A percentile compares a stretch with the other conserved stretches of the same genome.
These are phyloP conservation scores for Malassezia obtusa DNA, from an alignment of 1,284 basidiomycete species.

Conservation along the genomic window DNA sequence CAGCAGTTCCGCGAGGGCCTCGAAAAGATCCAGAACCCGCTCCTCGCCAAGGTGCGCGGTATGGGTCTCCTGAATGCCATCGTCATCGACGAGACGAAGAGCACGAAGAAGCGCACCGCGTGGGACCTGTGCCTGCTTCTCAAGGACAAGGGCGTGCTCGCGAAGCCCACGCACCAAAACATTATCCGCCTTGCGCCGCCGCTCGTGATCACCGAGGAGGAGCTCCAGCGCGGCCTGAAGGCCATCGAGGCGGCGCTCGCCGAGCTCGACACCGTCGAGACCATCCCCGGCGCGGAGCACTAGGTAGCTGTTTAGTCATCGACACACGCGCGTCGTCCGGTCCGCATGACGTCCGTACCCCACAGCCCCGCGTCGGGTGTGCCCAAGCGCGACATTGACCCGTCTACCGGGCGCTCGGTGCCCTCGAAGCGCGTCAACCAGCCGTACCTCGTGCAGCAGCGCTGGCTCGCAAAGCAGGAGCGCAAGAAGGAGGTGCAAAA, in stretches of 20 bases:
- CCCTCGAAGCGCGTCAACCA: conserved; percentile 40
- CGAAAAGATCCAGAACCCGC: conserved; percentile 52
- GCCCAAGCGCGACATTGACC: conserved; percentile 27
- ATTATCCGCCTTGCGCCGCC: conserved; percentile 96
- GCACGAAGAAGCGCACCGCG: conserved; percentile 66
- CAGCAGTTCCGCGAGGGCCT: conserved; percentile 57
- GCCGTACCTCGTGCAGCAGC: conserved; percentile 37
- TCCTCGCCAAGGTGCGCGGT: conserved; percentile 65
- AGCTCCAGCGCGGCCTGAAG: conserved; percentile 63
- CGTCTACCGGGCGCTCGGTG: conserved; percentile 31
- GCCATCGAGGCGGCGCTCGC: conserved; percentile 67
- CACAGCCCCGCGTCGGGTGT: neutral
- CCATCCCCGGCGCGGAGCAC: conserved; percentile 33
- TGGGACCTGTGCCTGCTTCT: conserved; percentile 92
- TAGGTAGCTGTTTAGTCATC: neutral
- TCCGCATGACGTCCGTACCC: neutral
- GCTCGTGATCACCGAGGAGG: conserved; percentile 77
- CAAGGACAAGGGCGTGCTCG: conserved; percentile 78
- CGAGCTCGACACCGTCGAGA: conserved; percentile 60
- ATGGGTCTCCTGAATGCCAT: conserved; percentile 84
- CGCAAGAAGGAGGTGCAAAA: conserved; percentile 20
- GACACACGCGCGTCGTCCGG: no score
- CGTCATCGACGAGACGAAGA: conserved; percentile 77
- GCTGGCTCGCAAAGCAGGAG: conserved; percentile 32
- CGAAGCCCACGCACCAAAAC: conserved; percentile 92